phyloP scores from a whole-genome alignment of 2,329 filamentous ascomycete genomes.

The Colletotrichum kahawae region DNA sequence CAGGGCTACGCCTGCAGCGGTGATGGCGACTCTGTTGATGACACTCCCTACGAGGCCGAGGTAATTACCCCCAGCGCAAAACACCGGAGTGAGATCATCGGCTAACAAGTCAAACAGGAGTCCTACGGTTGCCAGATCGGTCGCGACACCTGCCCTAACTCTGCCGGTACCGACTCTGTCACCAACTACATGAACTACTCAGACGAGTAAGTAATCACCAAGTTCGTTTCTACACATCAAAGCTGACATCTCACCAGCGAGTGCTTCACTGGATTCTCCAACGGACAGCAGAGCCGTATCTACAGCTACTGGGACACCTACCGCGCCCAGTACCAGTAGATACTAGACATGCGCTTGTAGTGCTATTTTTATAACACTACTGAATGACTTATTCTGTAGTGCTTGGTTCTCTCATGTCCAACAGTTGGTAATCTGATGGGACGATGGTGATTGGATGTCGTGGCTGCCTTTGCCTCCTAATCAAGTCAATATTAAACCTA shows the following conservation, averaged over 20 bases:
- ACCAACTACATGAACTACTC: conserved; percentile 47
- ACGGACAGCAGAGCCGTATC: conserved; percentile 42
- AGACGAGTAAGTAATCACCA: conserved; percentile 38
- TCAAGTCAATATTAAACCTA: neutral
- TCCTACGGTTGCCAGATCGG: conserved; percentile 39
- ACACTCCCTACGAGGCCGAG: conserved; percentile 44
- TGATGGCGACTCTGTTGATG: conserved; percentile 42
- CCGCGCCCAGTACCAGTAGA: conserved; percentile 23
- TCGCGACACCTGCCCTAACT: conserved; percentile 39
- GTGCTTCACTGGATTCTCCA: conserved; percentile 50
- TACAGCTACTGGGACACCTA: conserved; percentile 31
- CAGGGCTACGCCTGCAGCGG: conserved; percentile 41
- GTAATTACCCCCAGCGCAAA: neutral
- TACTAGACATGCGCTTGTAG: neutral
- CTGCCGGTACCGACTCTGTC: conserved; percentile 38
- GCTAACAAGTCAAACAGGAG: neutral
- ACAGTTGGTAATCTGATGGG: neutral
- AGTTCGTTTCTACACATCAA: neutral
- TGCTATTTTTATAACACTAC: neutral
- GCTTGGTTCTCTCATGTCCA: neutral
- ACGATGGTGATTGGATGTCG: neutral
- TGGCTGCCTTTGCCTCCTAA: neutral
- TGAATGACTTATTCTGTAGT: neutral
- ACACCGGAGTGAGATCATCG: rapidly evolving
- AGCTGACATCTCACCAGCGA: conserved; percentile 25